Evolutionary conservation across 164 flowering plant species (phyloP).

Genomic region (Tetrastigma voinierianum): DNA sequence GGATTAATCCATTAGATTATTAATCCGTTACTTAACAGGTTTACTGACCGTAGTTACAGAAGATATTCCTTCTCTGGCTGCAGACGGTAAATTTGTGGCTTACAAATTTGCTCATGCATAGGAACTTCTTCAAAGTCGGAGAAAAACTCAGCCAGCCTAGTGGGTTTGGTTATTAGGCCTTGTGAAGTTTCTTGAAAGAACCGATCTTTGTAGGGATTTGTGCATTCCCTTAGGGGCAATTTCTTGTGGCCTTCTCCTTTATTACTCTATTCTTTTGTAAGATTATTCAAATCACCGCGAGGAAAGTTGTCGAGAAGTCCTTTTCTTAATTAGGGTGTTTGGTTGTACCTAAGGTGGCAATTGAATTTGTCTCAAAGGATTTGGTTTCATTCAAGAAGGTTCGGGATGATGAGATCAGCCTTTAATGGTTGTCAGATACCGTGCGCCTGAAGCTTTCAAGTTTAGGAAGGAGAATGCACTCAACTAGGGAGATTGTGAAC

Average conservation of each 20-base stretch:
- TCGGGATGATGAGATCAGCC: conserved; percentile 88
- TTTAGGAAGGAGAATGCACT: conserved; percentile 56
- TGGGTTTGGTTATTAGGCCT: conserved; percentile 42
- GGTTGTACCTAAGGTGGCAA: conserved; percentile 48
- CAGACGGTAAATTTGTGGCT: conserved; percentile 65
- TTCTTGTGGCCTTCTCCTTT: conserved; percentile 57
- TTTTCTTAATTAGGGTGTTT: conserved; percentile 53
- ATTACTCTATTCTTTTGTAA: conserved; percentile 58
- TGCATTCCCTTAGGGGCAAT: conserved; percentile 50
- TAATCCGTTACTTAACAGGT: conserved; percentile 63
- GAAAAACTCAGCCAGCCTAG: conserved; percentile 7
- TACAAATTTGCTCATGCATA: conserved; percentile 49
- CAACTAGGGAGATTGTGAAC: conserved; percentile 82
- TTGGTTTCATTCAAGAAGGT: conserved; percentile 57
- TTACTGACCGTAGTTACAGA: conserved; percentile 49
- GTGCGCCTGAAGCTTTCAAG: conserved; percentile 78
- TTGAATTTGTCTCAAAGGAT: conserved; percentile 77
- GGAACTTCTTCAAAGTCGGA: conserved; percentile 29
- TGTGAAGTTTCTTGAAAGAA: conserved; percentile 53
- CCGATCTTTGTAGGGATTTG: conserved; percentile 44
- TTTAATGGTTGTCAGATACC: conserved; percentile 64
- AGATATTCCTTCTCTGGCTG: conserved; percentile 59
- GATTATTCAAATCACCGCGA: conserved; percentile 37
- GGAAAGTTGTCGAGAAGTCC: conserved; percentile 30
- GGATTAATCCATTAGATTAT: conserved; percentile 77